Evolutionary conservation across 2,329 filamentous ascomycete genomes (phyloP).

Genomic region (Lojkania enalia): DNA sequence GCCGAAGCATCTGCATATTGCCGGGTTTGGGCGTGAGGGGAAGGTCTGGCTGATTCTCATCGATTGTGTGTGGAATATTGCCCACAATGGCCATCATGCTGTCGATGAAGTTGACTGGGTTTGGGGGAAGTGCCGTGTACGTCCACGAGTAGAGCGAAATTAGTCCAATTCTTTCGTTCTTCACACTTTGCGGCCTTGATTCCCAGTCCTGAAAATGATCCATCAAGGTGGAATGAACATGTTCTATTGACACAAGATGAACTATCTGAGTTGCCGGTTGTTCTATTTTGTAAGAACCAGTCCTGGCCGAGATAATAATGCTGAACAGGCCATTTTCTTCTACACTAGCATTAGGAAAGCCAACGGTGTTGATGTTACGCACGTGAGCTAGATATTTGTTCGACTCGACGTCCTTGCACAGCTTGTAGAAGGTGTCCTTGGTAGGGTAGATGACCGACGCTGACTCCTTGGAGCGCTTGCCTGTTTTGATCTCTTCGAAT

Average conservation of each 20-base stretch:
- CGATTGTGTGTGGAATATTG: neutral
- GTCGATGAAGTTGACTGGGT: slow-evolving; percentile 40
- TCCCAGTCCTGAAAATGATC: neutral
- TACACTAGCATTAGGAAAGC: slow-evolving; percentile 43
- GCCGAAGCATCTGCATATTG: slow-evolving; percentile 1
- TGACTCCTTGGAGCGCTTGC: neutral
- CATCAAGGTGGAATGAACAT: neutral
- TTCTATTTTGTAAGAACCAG: slow-evolving; percentile 34
- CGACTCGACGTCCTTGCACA: neutral
- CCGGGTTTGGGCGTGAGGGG: neutral
- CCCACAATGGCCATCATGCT: slow-evolving; percentile 11
- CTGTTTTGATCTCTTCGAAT: neutral
- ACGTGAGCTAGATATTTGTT: slow-evolving; percentile 43
- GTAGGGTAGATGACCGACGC: slow-evolving; percentile 2
- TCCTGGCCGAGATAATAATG: slow-evolving; percentile 43
- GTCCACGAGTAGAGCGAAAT: slow-evolving; percentile 48
- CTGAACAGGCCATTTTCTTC: slow-evolving; percentile 37
- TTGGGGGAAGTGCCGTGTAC: slow-evolving; percentile 44
- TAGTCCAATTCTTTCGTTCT: slow-evolving; percentile 34
- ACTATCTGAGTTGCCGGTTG: slow-evolving; percentile 1
- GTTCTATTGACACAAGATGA: slow-evolving; percentile 8
- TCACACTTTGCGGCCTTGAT: neutral
- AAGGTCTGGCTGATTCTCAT: neutral
- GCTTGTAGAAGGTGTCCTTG: neutral
- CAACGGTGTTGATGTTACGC: slow-evolving; percentile 44